A percentile compares a stretch with the other conserved stretches of the same genome.
These are phyloP conservation scores for Saturnispora saitoi DNA, from an alignment of 805 yeast species.

Conservation along the genomic window DNA sequence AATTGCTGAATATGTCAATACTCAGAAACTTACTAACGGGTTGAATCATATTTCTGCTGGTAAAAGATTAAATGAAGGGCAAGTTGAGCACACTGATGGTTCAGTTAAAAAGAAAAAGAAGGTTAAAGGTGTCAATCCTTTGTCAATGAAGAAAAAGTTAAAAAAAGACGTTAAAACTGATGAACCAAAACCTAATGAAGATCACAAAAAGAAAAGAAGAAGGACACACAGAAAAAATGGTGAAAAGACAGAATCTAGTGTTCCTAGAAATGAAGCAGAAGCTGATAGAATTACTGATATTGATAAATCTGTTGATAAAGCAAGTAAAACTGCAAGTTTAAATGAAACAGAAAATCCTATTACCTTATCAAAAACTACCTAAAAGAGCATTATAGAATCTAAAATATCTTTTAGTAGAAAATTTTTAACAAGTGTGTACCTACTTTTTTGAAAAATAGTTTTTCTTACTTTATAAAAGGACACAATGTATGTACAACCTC, in stretches of 20 bases:
- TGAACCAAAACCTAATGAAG: neutral
- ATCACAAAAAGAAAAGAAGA: constrained; percentile 3
- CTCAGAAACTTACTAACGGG: constrained; percentile 64
- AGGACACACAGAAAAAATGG: neutral
- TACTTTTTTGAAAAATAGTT: no score
- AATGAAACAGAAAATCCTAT: neutral
- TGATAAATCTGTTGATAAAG: neutral
- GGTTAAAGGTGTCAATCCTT: constrained; percentile 81
- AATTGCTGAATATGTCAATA: constrained; percentile 46
- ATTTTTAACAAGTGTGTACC: neutral
- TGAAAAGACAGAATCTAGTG: no score
- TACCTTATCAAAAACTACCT: neutral
- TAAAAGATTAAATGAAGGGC: constrained; percentile 19
- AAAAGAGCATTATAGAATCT: neutral
- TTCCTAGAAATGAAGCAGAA: neutral
- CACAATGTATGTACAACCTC: no score
- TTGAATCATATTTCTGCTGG: constrained; percentile 61
- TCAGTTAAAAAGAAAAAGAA: constrained; percentile 23
- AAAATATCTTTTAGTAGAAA: neutral
- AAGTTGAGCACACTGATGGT: constrained; percentile 17
- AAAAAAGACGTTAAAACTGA: constrained; percentile 7
- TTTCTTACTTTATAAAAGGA: no score
- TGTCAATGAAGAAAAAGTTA: constrained; percentile 77
- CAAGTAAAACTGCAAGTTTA: neutral
- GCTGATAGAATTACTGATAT: neutral